Evolutionary conservation across 1,284 basidiomycete species (phyloP).

Genomic region (Tranzscheliella williamsii): DNA sequence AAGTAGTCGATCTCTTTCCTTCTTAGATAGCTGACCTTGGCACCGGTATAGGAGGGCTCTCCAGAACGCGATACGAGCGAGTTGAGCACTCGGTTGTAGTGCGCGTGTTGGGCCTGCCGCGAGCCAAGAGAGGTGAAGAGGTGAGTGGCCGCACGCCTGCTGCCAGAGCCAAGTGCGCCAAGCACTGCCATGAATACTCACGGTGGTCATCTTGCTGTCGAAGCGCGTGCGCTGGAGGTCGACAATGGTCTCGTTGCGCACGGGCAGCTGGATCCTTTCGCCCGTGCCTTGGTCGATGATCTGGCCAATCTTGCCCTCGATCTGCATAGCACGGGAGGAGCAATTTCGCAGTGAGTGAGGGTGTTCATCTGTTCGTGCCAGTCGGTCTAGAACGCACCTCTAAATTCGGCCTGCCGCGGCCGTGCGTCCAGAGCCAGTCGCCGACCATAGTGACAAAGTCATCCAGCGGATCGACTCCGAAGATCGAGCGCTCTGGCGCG

Average conservation of each 20-base stretch:
- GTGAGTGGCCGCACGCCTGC: too few relatives aligned
- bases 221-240: conserved; percentile 65
- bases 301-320: conserved; percentile 90
- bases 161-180: too few relatives aligned
- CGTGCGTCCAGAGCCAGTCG: conserved; percentile 72
- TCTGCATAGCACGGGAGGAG: conserved; percentile 66
- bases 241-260: conserved; percentile 77
- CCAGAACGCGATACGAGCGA: conserved; percentile 63
- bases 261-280: conserved; percentile 70
- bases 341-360: not conserved
- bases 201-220: conserved; percentile 86
- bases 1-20: conserved; percentile 81
- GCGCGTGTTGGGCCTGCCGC: conserved; percentile 76
- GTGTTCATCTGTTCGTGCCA: not conserved
- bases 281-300: conserved; percentile 70
- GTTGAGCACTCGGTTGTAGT: conserved; percentile 84
- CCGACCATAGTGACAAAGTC: conserved; percentile 90
- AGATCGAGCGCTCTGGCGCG: conserved; percentile 76
- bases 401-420: conserved; percentile 62
- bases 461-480: conserved; percentile 88
- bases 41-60: conserved; percentile 63
- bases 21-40: conserved; percentile 76
- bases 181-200: too few relatives aligned
- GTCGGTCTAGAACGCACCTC: conserved; percentile 62
- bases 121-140: too few relatives aligned